Base-by-base conservation (phyloP, 2,329 filamentous ascomycete genomes). In the Fusarium succisae region DNA sequence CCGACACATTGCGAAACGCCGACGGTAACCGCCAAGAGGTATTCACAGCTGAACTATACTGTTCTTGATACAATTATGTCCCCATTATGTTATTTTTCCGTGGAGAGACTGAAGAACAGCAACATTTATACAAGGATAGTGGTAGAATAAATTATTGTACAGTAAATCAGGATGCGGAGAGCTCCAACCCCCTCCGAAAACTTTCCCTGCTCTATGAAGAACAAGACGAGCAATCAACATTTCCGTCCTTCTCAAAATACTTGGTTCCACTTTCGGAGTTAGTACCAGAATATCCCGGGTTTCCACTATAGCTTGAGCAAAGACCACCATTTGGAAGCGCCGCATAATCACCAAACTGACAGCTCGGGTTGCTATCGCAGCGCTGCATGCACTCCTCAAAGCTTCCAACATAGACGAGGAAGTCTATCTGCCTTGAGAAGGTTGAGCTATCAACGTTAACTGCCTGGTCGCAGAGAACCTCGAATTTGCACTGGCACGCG, bases 381-480 rank as follows among this genome's bases (percentile, higher is more conserved):
- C 61, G 61, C 12, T 35, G 12, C 35, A 63, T 60, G 4, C 54
- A 63, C 5, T 41, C 54, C 1, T 63, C 14, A 2, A 60, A 48
- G 8, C 61, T 63, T 6, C 11, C 8, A 1, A 26, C n/a, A 8
- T 4, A 14, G 6, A 3, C 15, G 14, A 28, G 35, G 28, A 48
- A 48, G 18, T 48, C 43, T 18, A 48, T 62, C 1, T 3, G 0
- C 17, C 48, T 51, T 3, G 1, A 3, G 7, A 13, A 10, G 4
- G 5, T 13, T 14, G 26, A 30, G 0, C 4, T 5, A 12, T 13
- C 15, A 9, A 30, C 0, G 1, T 5, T 3, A 0, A 48, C 11
- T 4, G 0, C 1, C 3, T n/a, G 15, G 8, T 8, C 5, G 8
- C 61, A 60, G 3, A 60, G 20, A 1, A 60, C 18, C 32, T 60